Conservation (phyloP, 2,329 filamentous ascomycete genomes). For the Monosporascus sp. region DNA sequence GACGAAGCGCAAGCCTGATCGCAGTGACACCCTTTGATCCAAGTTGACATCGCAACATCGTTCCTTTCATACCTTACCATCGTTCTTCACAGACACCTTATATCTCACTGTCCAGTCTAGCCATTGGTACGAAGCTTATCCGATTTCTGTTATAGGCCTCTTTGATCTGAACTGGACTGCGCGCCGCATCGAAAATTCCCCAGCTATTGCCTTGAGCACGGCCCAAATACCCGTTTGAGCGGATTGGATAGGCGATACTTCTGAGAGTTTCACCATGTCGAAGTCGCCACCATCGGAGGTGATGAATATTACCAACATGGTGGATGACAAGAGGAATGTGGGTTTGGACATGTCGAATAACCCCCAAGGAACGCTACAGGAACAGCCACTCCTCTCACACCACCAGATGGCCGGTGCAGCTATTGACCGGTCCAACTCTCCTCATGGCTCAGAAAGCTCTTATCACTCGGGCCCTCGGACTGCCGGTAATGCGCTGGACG, state of each 20-base stretch:
- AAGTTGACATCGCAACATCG: background rate
- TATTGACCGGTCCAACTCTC: conserved; percentile 51
- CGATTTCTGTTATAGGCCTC: background rate
- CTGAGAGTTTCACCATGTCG: conserved; percentile 18
- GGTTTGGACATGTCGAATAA: conserved; percentile 16
- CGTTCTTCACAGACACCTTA: background rate
- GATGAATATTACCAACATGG: conserved; percentile 28
- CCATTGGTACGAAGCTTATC: background rate
- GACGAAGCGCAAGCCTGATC: background rate
- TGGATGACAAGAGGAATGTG: conserved; percentile 23
- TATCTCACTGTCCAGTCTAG: background rate
- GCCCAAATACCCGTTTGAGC: background rate
- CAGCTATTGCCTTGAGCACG: background rate
- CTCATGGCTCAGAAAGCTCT: conserved; percentile 55
- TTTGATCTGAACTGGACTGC: background rate
- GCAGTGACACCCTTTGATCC: background rate
- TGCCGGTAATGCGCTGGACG: conserved; percentile 16
- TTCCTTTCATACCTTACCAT: background rate
- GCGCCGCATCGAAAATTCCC: too few species aligned
- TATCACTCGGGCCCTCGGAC: conserved; percentile 44
- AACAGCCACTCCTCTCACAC: conserved; percentile 21
- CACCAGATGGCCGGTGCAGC: conserved; percentile 20
- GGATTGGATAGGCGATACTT: background rate
- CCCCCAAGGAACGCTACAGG: conserved; percentile 11
- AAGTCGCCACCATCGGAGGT: conserved; percentile 25